phyloP scores from a whole-genome alignment of 2,329 filamentous ascomycete species.

The Penicillium sp. region DNA sequence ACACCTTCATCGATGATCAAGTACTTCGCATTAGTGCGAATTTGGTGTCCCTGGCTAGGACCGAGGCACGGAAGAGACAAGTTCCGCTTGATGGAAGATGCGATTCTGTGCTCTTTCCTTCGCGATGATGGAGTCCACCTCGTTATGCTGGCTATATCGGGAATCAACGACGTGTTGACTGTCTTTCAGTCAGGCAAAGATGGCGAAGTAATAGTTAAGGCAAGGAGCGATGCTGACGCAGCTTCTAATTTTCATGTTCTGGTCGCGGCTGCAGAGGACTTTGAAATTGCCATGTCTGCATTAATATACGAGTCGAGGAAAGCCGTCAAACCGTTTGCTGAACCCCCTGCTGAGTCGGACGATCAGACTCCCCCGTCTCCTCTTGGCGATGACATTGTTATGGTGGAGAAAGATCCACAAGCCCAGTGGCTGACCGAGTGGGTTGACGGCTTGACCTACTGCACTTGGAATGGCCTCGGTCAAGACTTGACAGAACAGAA shows the following conservation, averaged over 20 bases:
- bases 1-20: constrained; percentile 59
- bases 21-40: constrained; percentile 76
- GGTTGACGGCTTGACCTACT: constrained; percentile 91
- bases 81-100: constrained; percentile 70
- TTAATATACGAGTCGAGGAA: constrained; percentile 83
- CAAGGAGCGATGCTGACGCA: constrained; percentile 63
- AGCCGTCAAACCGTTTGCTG: constrained; percentile 43
- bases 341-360: constrained; percentile 9
- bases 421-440: constrained; percentile 71
- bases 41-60: constrained; percentile 79
- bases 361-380: constrained; percentile 29
- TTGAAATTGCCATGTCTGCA: constrained; percentile 71
- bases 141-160: constrained; percentile 72
- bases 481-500: constrained; percentile 76
- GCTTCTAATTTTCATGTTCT: constrained; percentile 58
- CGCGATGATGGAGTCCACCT: constrained; percentile 66
- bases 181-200: constrained; percentile 60
- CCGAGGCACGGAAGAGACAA: constrained; percentile 71
- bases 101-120: constrained; percentile 71
- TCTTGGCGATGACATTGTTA: constrained; percentile 38
- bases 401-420: constrained; percentile 41
- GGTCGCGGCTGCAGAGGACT: constrained; percentile 64
- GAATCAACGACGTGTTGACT: constrained; percentile 63
- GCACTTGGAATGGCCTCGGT: constrained; percentile 93
- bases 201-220: constrained; percentile 64